Base-by-base conservation (phyloP, 768 basidiomycete genomes). In the Inosperma sp. region DNA sequence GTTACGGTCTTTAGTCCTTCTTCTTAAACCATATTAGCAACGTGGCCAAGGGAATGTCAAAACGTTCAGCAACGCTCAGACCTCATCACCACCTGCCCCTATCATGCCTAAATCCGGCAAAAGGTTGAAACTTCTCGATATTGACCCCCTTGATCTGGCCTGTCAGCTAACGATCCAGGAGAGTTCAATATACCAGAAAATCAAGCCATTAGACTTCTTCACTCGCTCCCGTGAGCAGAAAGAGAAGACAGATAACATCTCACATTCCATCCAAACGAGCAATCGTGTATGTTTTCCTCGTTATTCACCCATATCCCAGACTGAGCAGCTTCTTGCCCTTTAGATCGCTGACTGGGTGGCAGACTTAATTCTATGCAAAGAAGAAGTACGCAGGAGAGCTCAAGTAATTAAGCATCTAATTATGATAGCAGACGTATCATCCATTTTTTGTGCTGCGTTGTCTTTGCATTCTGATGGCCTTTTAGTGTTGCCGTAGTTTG, bases 261-360 rank as follows among this genome's bases (percentile, higher is more conserved):
- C 88, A 39, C 77, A 78, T 21, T 86, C 93, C 50, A 96, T 96
- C 55, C 83, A 87, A 59, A 86, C 88, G 17, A 90, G 86, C 52
- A 96, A 96, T 62, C 77, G 86, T 65, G 88, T 91, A 56, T 7
- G 80, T 68, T 29, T 30, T 22, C 26, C 36, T 8, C 19, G 14
- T 12, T 13, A 1, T 39, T 14, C 16, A 5, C 22, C 27, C 17
- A 12, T 21, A 13, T 36, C 14, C 14, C 22, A 25, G n/a, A n/a
- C n/a, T 51, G 8, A 33, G 22, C 35, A n/a, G n/a, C n/a, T n/a
- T 51, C 16, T 19, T 39, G 3, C 51, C 34, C 27, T 35, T 3
- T 57, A 93, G 93, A 88, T 95, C 63, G 92, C 93, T 6, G 83
- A 88, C 57, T 96, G 93, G 93, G 92, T 96, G 9, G 87, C 88